Evolutionary conservation across 331 rosid species (phyloP).

Genomic region (Pyrus hybrid): DNA sequence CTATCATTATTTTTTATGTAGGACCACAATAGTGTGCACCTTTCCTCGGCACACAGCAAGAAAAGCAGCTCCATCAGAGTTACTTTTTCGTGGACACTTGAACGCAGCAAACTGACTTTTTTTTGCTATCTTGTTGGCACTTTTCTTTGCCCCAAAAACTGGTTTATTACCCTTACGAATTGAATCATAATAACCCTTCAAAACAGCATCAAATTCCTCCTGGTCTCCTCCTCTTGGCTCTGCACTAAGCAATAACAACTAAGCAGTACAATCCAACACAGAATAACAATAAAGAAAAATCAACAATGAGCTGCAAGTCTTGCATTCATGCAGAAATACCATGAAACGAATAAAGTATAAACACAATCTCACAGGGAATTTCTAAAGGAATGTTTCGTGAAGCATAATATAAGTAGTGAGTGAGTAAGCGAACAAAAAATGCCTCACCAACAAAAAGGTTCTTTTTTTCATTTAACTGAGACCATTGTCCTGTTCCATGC

Average conservation of each 20-base stretch:
- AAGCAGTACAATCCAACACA: neutral
- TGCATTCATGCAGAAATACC: neutral
- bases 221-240: conserved; percentile 89
- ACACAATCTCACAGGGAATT: neutral
- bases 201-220: conserved; percentile 70
- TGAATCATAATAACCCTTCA: conserved; percentile 74
- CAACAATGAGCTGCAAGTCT: conserved; percentile 13
- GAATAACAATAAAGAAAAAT: neutral
- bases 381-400: neutral
- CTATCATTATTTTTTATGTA: neutral
- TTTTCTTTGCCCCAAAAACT: conserved; percentile 45
- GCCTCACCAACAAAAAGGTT: conserved; percentile 71
- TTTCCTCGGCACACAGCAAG: conserved; percentile 97
- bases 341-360: neutral
- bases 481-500: conserved; percentile 96
- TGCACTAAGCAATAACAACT: conserved; percentile 26
- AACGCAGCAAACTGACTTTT: conserved; percentile 19
- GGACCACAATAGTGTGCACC: conserved; percentile 29
- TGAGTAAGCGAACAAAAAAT: conserved; percentile 4
- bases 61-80: conserved; percentile 69
- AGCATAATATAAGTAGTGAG: conserved; percentile 7
- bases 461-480: conserved; percentile 53
- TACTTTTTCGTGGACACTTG: conserved; percentile 26
- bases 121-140: conserved; percentile 35
- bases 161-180: conserved; percentile 43